Evolutionary conservation across 2,329 filamentous ascomycete species (phyloP).

Genomic region (Penicillium brevicompactum): DNA sequence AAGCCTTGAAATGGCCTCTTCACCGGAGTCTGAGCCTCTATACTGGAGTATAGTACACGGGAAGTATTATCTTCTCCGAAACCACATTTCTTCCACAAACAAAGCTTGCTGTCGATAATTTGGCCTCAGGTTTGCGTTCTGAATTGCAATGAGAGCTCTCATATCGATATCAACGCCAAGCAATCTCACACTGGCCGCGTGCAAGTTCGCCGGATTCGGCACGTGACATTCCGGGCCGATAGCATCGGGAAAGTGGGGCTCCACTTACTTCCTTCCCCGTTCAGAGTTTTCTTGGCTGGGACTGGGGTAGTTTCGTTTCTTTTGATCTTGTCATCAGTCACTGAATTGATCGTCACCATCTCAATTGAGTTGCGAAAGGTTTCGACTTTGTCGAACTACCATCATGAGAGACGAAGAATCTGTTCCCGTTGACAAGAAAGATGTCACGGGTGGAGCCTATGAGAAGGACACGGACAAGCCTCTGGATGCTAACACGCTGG

Average conservation of each 20-base stretch:
- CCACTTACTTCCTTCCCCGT: constrained; percentile 8
- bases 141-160: no score
- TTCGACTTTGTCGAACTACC: neutral
- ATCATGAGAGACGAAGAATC: constrained; percentile 22
- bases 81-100: no score
- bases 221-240: constrained; percentile 2
- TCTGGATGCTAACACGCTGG: constrained; percentile 22
- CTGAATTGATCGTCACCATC: neutral
- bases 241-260: constrained; percentile 6
- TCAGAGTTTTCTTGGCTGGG: constrained; percentile 7
- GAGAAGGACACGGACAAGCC: constrained; percentile 20
- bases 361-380: neutral
- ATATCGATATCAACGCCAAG: no score
- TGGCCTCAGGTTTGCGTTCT: no score
- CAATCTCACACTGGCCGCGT: neutral
- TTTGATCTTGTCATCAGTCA: neutral
- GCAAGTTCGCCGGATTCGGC: constrained; percentile 1
- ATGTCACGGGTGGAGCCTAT: constrained; percentile 9
- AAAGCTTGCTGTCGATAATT: no score
- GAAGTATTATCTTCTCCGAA: no score
- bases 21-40: neutral
- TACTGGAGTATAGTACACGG: no score
- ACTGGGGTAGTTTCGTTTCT: neutral
- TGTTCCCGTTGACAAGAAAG: constrained; percentile 13
- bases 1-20: neutral